Percentiles rank a stretch among this genome's conserved stretches.
Evolutionary conservation across 768 basidiomycete genomes (phyloP).

Genomic region (Mycena haematopus): DNA sequence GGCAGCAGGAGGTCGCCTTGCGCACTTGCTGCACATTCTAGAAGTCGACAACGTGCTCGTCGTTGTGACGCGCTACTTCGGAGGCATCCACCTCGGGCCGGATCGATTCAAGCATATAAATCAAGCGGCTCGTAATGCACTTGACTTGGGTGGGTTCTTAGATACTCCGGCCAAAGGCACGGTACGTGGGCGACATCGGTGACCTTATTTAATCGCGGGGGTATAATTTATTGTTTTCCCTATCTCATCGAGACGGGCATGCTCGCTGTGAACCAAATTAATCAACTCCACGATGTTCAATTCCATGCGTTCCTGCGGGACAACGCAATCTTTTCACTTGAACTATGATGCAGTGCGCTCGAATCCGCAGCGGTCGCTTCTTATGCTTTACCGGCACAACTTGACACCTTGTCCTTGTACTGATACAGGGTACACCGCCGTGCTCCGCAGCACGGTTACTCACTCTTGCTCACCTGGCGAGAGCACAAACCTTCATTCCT

Average conservation of each 20-base stretch:
- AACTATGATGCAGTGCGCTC: no score
- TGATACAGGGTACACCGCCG: background rate
- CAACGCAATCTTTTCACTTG: background rate
- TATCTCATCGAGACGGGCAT: background rate
- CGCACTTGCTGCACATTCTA: slow-evolving; percentile 89
- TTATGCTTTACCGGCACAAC: no score
- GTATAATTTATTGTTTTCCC: slow-evolving; percentile 5
- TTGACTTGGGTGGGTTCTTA: slow-evolving; percentile 88
- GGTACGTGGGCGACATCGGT: slow-evolving; percentile 24
- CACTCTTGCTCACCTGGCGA: background rate
- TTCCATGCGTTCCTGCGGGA: background rate
- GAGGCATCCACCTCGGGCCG: slow-evolving; percentile 89
- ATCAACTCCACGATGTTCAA: background rate
- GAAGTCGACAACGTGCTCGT: slow-evolving; percentile 87
- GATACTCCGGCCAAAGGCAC: slow-evolving; percentile 43
- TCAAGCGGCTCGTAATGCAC: slow-evolving; percentile 89
- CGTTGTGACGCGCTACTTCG: slow-evolving; percentile 92
- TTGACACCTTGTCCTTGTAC: no score
- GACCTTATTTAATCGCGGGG: background rate
- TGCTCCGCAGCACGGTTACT: background rate
- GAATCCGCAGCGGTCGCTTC: no score
- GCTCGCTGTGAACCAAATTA: background rate
- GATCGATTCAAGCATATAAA: slow-evolving; percentile 95
- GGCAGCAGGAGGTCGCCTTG: slow-evolving; percentile 88
- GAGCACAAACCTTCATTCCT: background rate